Conservation (phyloP, 2,329 filamentous ascomycete species). For the Diaporthe eres region DNA sequence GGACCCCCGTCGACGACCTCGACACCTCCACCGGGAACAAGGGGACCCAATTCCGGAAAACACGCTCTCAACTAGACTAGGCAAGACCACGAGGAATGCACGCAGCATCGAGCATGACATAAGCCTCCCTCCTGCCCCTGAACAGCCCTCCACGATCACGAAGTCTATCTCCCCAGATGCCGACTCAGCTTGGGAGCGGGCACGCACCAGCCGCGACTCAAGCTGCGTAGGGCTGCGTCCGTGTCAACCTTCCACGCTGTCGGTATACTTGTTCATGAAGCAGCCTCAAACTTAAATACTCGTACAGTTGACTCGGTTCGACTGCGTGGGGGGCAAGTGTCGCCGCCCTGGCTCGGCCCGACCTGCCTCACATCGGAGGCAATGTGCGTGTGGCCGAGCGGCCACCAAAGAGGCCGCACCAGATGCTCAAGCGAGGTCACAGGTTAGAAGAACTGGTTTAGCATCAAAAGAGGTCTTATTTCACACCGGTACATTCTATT, state of each 20-base stretch:
- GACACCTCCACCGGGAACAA: not conserved
- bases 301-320: not conserved
- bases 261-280: not conserved
- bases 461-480: not conserved
- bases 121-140: not conserved
- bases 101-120: not conserved
- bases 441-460: no score
- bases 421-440: not conserved
- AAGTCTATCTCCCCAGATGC: not conserved
- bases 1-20: not conserved
- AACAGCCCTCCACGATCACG: not conserved
- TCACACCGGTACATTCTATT: no score
- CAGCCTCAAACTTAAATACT: not conserved
- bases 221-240: conserved; percentile 18
- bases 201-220: conserved; percentile 8
- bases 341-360: not conserved
- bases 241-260: conserved; percentile 21
- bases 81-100: not conserved
- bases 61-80: not conserved
- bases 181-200: not conserved
- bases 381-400: not conserved
- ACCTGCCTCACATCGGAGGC: not conserved
- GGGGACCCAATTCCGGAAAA: not conserved
- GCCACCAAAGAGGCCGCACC: not conserved
- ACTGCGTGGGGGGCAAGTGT: not conserved